These are phyloP conservation scores for Hymenoscyphus albidus DNA, from an alignment of 2,329 filamentous ascomycete genomes.

Conservation along the genomic window DNA sequence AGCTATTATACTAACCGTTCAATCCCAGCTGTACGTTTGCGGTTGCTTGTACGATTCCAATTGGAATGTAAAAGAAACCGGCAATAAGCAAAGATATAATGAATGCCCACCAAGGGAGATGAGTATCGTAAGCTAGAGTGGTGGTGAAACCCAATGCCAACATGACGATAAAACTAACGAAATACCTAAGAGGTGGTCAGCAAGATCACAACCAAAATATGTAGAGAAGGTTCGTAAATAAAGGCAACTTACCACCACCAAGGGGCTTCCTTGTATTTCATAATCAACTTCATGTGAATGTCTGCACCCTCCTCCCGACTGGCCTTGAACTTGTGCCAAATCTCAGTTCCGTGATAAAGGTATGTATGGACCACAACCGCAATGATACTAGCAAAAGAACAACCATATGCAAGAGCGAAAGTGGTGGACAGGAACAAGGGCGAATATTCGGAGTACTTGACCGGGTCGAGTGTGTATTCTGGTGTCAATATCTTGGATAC, in stretches of 20 bases:
- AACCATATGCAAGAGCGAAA: constrained; percentile 51
- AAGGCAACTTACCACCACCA: constrained; percentile 50
- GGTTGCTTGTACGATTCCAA: constrained; percentile 44
- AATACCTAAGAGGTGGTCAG: constrained; percentile 13
- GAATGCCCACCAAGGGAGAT: constrained; percentile 36
- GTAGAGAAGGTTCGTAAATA: background rate
- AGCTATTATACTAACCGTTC: constrained; percentile 33
- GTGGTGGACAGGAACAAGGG: constrained; percentile 62
- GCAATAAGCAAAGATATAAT: constrained; percentile 34
- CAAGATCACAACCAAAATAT: background rate
- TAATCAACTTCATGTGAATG: constrained; percentile 53
- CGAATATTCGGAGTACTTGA: constrained; percentile 57
- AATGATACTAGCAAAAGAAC: constrained; percentile 64
- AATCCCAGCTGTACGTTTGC: constrained; percentile 47
- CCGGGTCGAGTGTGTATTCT: constrained; percentile 55
- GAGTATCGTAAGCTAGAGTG: constrained; percentile 23
- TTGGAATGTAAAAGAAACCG: constrained; percentile 31
- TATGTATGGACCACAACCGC: constrained; percentile 59
- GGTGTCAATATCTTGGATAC: constrained; percentile 55
- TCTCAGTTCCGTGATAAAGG: constrained; percentile 63
- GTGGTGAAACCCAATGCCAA: constrained; percentile 40
- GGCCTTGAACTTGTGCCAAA: constrained; percentile 45
- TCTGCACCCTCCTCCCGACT: constrained; percentile 42
- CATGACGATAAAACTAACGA: constrained; percentile 43
- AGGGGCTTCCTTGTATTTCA: constrained; percentile 51